Evolutionary conservation across 2,329 filamentous ascomycete species (phyloP).

Genomic region (Fusarium multiceps): DNA sequence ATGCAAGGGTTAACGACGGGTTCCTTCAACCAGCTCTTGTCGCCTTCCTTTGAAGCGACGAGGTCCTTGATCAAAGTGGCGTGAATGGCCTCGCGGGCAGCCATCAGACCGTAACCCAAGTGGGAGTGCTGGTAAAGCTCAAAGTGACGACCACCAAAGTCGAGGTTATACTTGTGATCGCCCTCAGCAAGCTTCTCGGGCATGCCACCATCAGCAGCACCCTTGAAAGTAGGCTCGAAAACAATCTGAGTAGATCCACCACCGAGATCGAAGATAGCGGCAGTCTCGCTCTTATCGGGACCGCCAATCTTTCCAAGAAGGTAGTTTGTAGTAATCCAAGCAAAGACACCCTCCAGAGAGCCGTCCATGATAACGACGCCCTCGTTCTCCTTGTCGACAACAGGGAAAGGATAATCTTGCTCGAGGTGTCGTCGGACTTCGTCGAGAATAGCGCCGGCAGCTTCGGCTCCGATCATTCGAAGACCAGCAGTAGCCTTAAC

Average conservation of each 20-base stretch:
- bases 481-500: conserved; percentile 97
- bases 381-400: conserved; percentile 84
- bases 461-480: conserved; percentile 83
- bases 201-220: conserved; percentile 78
- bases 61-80: conserved; percentile 77
- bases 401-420: conserved; percentile 91
- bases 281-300: conserved; percentile 88
- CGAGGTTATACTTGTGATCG: conserved; percentile 94
- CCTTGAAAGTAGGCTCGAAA: conserved; percentile 93
- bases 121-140: conserved; percentile 98
- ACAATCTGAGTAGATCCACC: conserved; percentile 99
- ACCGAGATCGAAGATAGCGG: conserved; percentile 94
- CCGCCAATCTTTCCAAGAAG: conserved; percentile 97
- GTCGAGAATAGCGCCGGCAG: conserved; percentile 84
- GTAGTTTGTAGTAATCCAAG: conserved; percentile 99
- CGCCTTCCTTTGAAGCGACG: conserved; percentile 65
- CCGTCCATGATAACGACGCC: conserved; percentile 98
- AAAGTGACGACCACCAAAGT: conserved; percentile 91
- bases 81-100: conserved; percentile 89
- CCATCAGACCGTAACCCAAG: conserved; percentile 95
- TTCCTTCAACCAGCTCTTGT: conserved; percentile 74
- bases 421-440: conserved; percentile 88
- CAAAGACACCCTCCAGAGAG: conserved; percentile 95
- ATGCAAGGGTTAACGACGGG: conserved; percentile 88
- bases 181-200: conserved; percentile 86